Conservation (phyloP, 83 land plant genomes). For the Thuja plicata region DNA sequence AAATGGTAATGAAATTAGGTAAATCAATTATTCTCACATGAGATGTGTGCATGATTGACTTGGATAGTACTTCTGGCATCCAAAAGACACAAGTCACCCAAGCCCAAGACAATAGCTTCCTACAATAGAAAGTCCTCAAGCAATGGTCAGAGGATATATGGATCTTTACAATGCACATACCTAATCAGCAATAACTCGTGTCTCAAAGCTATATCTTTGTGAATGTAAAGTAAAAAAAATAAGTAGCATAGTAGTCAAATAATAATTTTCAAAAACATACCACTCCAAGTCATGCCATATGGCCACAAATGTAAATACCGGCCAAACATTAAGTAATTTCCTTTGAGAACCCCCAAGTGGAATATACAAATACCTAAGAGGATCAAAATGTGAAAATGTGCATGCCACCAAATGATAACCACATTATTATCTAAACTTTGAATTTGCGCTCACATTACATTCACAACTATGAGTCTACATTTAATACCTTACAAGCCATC, state of each 20-base stretch:
- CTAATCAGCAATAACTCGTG: background rate
- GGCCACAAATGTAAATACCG: conserved; percentile 95
- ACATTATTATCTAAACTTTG: background rate
- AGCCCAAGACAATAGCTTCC: conserved; percentile 97
- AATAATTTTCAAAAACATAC: conserved; percentile 28
- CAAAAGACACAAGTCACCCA: conserved; percentile 85
- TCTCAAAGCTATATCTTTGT: background rate
- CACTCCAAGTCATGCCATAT: conserved; percentile 99
- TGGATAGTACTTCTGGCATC: conserved; percentile 69
- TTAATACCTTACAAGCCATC: conserved; percentile 93
- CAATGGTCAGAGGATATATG: background rate
- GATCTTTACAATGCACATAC: background rate
- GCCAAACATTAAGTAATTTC: conserved; percentile 87
- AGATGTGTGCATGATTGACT: conserved; percentile 40
- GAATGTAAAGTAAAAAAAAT: conserved; percentile 1
- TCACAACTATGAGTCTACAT: background rate
- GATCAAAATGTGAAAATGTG: conserved; percentile 12
- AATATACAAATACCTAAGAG: conserved; percentile 84
- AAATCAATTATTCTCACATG: conserved; percentile 25
- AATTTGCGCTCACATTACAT: background rate
- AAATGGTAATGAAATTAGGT: background rate
- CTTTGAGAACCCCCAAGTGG: conserved; percentile 92
- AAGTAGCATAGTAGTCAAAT: background rate
- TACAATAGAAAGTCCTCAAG: conserved; percentile 14
- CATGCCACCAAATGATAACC: background rate